Conservation (phyloP, 768 basidiomycete species). For the Gyrodon lividus region DNA sequence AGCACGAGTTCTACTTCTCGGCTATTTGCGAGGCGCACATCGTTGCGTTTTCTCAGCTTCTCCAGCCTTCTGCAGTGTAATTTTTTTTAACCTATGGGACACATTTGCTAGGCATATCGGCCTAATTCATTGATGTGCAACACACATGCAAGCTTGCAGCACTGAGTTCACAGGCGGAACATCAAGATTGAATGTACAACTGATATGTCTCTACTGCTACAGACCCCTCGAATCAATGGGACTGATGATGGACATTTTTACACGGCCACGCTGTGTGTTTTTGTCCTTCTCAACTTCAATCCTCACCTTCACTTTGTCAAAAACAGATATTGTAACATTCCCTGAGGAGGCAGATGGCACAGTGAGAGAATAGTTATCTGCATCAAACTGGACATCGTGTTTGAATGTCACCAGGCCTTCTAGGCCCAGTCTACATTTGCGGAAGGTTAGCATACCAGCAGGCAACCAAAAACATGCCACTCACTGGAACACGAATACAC, state of each 20-base stretch:
- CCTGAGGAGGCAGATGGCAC: constrained; percentile 47
- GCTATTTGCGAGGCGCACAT: constrained; percentile 78
- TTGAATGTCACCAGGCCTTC: constrained; percentile 96
- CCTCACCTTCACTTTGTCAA: constrained; percentile 90
- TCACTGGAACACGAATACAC: constrained; percentile 94
- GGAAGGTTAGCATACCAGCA: neutral
- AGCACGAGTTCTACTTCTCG: constrained; percentile 94
- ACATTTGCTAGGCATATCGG: neutral
- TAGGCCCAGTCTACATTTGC: constrained; percentile 69
- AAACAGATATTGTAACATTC: constrained; percentile 73
- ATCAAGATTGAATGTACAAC: no score
- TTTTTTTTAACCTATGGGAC: neutral
- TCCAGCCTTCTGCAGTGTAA: constrained; percentile 10
- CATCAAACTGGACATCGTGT: constrained; percentile 83
- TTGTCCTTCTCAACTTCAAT: constrained; percentile 93
- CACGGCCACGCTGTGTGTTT: constrained; percentile 87
- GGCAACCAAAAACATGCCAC: constrained; percentile 27
- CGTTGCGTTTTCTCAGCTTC: constrained; percentile 37
- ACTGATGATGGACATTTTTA: constrained; percentile 75
- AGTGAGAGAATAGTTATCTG: constrained; percentile 84
- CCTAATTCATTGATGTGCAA: no score
- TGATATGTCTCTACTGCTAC: constrained; percentile 22
- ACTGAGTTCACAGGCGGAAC: no score
- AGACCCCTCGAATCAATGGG: constrained; percentile 57
- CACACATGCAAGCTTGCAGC: no score